Base-by-base conservation (phyloP, 2,329 filamentous ascomycete species). In the Venturia effusa region DNA sequence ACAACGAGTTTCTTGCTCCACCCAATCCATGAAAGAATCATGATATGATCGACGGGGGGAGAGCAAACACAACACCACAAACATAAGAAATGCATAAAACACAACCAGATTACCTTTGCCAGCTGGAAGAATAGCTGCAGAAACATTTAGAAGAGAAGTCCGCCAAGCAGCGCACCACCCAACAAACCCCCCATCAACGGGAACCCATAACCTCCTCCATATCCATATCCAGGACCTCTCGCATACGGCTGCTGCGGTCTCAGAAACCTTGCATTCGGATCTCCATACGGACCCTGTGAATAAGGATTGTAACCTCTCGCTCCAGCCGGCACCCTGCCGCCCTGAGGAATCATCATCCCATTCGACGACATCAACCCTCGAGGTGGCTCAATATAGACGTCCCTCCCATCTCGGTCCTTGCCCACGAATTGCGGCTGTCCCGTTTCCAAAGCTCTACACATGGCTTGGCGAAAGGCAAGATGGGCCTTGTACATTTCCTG, bases 301-400 rank as follows among this genome's bases (percentile, higher is more conserved):
- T 78, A 83, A 5, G 78, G 80, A 66, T 77, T 80, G 67, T 75
- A 78, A 27, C 77, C 76, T 66, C 76, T 75, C 8, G 71, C 76
- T 45, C 72, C 70, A 1, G 65, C 43, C 8, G 69, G 68, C 22
- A 67, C 68, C 15, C 27, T 51, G 5, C 45, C 45, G 7, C 45
- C 45, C 13, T 51, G 45, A 15, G 45, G 22, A 34, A 39, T 24
- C 15, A 17, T 65, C 66, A 1, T 41, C 32, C 55, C 55, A 59
- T 22, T 27, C 22, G 10, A n/a, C 43, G 8, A 15, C 40, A 54
- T 55, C 34, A 68, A 66, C 0, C 74, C 76, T 32, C 73, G 72
- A 2, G 83, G 82, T 10, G 83, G 82, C 68, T 84, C 80, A 40
- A 86, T 78, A 70, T 83, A 87, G n/a, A 86, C 74, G 63, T 84